Evolutionary conservation across 1,284 basidiomycete genomes (phyloP).

Genomic region (Leucoagaricus sp.): DNA sequence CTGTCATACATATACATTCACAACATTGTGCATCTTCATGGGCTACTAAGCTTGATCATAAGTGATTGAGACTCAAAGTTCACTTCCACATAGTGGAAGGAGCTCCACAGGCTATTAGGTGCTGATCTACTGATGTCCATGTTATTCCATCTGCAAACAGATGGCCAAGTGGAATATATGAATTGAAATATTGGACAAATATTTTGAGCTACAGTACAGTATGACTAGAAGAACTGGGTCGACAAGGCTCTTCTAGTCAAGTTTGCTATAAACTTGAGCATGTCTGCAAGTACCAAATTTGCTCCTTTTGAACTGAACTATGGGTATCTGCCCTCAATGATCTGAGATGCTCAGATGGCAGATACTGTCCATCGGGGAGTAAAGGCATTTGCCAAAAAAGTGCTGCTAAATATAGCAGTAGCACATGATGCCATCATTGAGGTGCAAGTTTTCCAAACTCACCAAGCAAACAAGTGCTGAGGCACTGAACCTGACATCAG

Average conservation of each 20-base stretch:
- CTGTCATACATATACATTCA: constrained; percentile 32
- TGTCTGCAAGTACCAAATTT: constrained; percentile 35
- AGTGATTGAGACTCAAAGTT: constrained; percentile 36
- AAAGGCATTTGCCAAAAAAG: constrained; percentile 20
- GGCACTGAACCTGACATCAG: constrained; percentile 5
- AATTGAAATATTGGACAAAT: no score
- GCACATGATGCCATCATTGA: constrained; percentile 23
- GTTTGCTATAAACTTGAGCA: constrained; percentile 24
- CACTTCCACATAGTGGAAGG: no score
- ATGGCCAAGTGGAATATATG: no score
- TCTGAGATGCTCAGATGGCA: constrained; percentile 27
- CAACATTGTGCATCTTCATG: constrained; percentile 36
- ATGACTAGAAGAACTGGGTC: no score
- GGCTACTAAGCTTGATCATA: constrained; percentile 33
- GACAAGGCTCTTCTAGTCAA: no score
- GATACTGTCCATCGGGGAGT: constrained; percentile 25
- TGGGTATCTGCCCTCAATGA: constrained; percentile 30
- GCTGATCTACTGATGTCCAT: no score
- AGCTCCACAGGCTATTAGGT: no score
- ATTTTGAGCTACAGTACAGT: no score
- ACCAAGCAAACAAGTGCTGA: constrained; percentile 13
- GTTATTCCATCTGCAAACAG: no score
- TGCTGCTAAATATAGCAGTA: no score
- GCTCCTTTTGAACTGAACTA: constrained; percentile 25
- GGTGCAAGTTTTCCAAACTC: no score